Percentiles rank a stretch among this genome's conserved stretches.
These are phyloP conservation scores for Geotrichum macrosporum DNA, from an alignment of 1,139 yeast species.

Conservation along the genomic window DNA sequence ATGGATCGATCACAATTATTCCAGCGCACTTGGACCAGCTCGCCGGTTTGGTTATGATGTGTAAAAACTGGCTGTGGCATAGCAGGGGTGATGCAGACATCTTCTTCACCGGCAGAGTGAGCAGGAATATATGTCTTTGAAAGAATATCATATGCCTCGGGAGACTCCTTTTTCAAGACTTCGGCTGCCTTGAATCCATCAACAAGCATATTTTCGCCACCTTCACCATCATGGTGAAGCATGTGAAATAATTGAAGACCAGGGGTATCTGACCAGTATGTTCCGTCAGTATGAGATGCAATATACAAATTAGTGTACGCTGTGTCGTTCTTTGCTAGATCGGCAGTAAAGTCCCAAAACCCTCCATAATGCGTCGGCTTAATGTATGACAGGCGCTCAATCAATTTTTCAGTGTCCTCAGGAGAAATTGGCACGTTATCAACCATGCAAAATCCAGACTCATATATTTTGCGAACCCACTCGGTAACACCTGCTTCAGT, in stretches of 20 bases:
- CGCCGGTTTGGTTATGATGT: constrained; percentile 48
- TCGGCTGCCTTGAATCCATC: constrained; percentile 66
- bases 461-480: constrained; percentile 57
- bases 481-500: constrained; percentile 49
- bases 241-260: constrained; percentile 71
- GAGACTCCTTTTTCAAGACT: constrained; percentile 46
- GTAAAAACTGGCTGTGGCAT: constrained; percentile 56
- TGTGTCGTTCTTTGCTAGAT: constrained; percentile 65
- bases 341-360: constrained; percentile 77
- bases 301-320: constrained; percentile 71
- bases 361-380: constrained; percentile 77
- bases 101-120: constrained; percentile 71
- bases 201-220: constrained; percentile 69
- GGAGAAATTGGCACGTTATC: constrained; percentile 61
- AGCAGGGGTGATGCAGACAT: constrained; percentile 62
- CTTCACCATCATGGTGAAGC: constrained; percentile 60
- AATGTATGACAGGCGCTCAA: constrained; percentile 58
- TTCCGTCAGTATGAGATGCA: constrained; percentile 70
- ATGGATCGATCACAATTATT: constrained; percentile 70
- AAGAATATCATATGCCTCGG: constrained; percentile 54
- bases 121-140: constrained; percentile 59
- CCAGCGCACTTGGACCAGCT: constrained; percentile 67
- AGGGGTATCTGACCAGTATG: constrained; percentile 75
- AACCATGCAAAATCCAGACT: constrained; percentile 61
- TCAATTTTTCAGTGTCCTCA: constrained; percentile 56